Evolutionary conservation across 148 eudicot genomes (phyloP).

Genomic region (Vaccinium darrowii): DNA sequence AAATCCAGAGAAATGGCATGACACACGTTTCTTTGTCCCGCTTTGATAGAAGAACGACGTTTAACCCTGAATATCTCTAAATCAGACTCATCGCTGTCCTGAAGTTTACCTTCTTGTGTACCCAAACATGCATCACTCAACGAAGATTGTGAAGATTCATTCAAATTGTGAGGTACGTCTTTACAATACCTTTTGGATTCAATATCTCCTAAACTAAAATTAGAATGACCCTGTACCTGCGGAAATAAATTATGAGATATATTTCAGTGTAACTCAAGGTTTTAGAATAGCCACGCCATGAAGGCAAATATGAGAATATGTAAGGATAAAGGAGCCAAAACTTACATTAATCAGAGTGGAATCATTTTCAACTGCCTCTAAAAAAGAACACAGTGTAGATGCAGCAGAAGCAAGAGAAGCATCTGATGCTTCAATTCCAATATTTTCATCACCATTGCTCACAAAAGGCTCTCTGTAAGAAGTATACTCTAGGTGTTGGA

Average conservation of each 20-base stretch:
- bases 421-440: constrained; percentile 34
- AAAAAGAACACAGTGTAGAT: constrained; percentile 38
- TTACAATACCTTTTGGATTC: constrained; percentile 22
- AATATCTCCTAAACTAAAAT: constrained; percentile 16
- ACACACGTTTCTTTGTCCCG: constrained; percentile 35
- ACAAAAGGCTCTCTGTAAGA: constrained; percentile 12
- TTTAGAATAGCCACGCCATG: neutral
- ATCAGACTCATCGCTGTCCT: constrained; percentile 79
- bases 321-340: neutral
- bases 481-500: constrained; percentile 20
- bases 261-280: neutral
- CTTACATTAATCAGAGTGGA: constrained; percentile 43
- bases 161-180: constrained; percentile 24
- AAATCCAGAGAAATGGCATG: constrained; percentile 24
- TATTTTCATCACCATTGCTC: constrained; percentile 18
- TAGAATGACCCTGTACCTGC: constrained; percentile 38
- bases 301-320: neutral
- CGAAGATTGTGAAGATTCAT: constrained; percentile 32
- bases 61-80: constrained; percentile 85
- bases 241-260: neutral
- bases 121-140: constrained; percentile 28
- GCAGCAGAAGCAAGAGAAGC: constrained; percentile 54
- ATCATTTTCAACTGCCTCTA: constrained; percentile 17
- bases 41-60: constrained; percentile 63
- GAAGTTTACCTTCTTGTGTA: constrained; percentile 28